Evolutionary conservation across 129 eudicot species (phyloP).

Genomic region (Heracleum sosnowskyi): DNA sequence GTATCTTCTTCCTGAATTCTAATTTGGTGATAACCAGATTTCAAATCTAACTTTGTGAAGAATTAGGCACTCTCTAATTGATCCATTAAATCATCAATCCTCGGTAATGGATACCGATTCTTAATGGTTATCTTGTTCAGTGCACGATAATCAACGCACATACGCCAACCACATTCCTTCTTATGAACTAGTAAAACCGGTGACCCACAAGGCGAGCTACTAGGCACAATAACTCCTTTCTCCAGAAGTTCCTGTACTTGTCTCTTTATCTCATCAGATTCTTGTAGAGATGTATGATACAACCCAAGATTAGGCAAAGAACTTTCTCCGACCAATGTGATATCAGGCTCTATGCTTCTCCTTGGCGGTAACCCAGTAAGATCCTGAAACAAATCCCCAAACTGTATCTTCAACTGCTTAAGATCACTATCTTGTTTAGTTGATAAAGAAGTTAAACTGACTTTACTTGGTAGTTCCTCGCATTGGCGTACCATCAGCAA

Average conservation of each 20-base stretch:
- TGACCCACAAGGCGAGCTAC: conserved; percentile 22
- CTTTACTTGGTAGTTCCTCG: neutral
- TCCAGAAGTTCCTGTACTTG: conserved; percentile 17
- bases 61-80: conserved; percentile 3
- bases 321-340: conserved; percentile 6
- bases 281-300: conserved; percentile 13
- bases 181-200: conserved; percentile 15
- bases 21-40: conserved; percentile 20
- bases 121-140: conserved; percentile 15
- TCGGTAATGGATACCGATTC: conserved; percentile 12
- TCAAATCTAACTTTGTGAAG: too few species aligned
- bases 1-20: conserved; percentile 20
- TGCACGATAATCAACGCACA: too few species aligned
- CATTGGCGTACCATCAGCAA: conserved; percentile 6
- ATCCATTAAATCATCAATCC: conserved; percentile 14
- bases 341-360: conserved; percentile 17
- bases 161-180: conserved; percentile 6
- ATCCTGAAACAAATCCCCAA: conserved; percentile 1
- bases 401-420: neutral
- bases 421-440: neutral
- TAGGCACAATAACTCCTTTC: conserved; percentile 11
- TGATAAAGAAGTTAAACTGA: too few species aligned
- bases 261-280: conserved; percentile 16
- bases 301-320: conserved; percentile 12
- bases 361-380: conserved; percentile 11